Evolutionary conservation across 441 rosid species (phyloP), one percentile per base, ranked within the genome.

Genomic region (Eruca vesicaria): DNA sequence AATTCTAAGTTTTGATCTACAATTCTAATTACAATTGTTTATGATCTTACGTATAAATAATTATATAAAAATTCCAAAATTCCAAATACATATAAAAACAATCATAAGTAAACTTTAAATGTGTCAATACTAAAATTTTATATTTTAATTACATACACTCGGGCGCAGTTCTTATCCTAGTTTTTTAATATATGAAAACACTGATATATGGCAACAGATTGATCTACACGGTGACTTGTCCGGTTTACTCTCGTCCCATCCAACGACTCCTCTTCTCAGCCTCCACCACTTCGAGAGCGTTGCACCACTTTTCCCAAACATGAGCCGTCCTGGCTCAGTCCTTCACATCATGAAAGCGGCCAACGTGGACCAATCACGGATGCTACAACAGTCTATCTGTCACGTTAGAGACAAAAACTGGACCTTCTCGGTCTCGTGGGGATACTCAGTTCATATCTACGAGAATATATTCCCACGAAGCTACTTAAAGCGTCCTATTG

Each of bases 371-470:
- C 86, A 77, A 32, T 82, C 91, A 11, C 84, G 90, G 15, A 45
- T 85, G 12, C 38, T 85, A 6, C 91, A 88, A 33, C 94, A 89
- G 75, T 80, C 88, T 0, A 83, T 91, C 14, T 91, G 91, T 82
- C 80, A 85, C 77, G 73, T 72, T 43, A 82, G 76, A 76, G 75
- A 68, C 7, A 77, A 7, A 11, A 83, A 78, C 70, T 89, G 88
- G 89, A 83, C 89, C 0, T 64, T 89, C 80, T 86, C 92, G 0
- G 63, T 91, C 63, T 84, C 95, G 0, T 91, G 97, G 97, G 97
- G 93, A 45, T 89, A 88, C 80, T 82, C 91, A 0, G 66, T 76
- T 23, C 84, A 86, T 55, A 61, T 86, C 14, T 89, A 89, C 28
- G 90, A 90, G 79, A 77, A 57, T 16, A 79, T 83, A 63, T 60